These are phyloP conservation scores for Wickerhamomyces xylosicus DNA, from an alignment of 805 yeast genomes.

Conservation along the genomic window DNA sequence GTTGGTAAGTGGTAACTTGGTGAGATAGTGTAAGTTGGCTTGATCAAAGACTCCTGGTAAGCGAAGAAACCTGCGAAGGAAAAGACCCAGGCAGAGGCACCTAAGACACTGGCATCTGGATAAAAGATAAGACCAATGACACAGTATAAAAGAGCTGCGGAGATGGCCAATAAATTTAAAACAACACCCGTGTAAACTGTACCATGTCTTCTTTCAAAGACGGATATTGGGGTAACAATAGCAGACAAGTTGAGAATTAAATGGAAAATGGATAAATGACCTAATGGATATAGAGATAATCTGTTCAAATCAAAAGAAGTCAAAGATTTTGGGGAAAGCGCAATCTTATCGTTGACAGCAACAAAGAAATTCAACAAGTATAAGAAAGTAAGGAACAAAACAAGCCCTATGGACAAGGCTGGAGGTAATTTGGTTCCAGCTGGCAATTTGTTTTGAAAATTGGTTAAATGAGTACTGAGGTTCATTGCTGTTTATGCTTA, in stretches of 20 bases:
- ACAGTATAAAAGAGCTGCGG: slow-evolving; percentile 36
- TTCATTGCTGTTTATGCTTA: too few relatives aligned
- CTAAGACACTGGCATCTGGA: slow-evolving; percentile 46
- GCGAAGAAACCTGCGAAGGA: slow-evolving; percentile 54
- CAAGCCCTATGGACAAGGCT: slow-evolving; percentile 53
- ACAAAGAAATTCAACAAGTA: slow-evolving; percentile 24
- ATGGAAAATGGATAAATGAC: slow-evolving; percentile 54
- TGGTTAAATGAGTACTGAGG: not conserved
- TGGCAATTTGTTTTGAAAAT: not conserved
- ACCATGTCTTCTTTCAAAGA: slow-evolving; percentile 66
- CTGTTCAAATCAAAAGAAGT: slow-evolving; percentile 29
- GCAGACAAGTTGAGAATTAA: slow-evolving; percentile 48
- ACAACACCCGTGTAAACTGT: slow-evolving; percentile 81
- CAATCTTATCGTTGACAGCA: slow-evolving; percentile 27
- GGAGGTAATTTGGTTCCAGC: slow-evolving; percentile 28
- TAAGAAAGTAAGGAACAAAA: slow-evolving; percentile 41
- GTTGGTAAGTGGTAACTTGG: slow-evolving; percentile 46
- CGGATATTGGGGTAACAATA: slow-evolving; percentile 47
- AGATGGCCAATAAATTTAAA: slow-evolving; percentile 58
- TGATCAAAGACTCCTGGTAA: slow-evolving; percentile 29
- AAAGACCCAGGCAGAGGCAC: slow-evolving; percentile 67
- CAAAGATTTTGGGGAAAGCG: slow-evolving; percentile 47
- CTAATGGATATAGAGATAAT: slow-evolving; percentile 58
- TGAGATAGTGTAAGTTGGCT: slow-evolving; percentile 30
- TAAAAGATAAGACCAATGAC: slow-evolving; percentile 29